Evolutionary conservation across 2,329 filamentous ascomycete genomes (phyloP).

Genomic region (Diaporthe nobilis): DNA sequence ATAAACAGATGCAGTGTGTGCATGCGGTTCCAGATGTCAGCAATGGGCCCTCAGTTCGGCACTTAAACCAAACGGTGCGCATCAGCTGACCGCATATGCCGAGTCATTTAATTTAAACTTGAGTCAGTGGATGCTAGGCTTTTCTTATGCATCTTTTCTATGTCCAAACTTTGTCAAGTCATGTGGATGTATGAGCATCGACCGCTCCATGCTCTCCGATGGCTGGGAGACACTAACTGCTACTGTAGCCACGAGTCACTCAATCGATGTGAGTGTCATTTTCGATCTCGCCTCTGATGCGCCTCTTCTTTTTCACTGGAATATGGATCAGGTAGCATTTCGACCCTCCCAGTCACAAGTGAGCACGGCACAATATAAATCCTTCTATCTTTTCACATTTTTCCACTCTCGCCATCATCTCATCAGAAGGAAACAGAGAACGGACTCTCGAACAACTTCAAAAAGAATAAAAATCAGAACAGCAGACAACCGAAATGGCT

Average conservation of each 20-base stretch:
- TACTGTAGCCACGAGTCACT: neutral
- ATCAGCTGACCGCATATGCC: slow-evolving; percentile 2
- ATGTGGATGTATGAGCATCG: neutral
- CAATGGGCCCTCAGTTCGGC: neutral
- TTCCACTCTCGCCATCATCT: neutral
- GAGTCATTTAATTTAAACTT: neutral
- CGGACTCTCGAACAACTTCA: neutral
- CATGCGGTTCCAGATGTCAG: neutral
- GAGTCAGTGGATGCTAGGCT: neutral
- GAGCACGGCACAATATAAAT: neutral
- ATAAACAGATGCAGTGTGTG: neutral
- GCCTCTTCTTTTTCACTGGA: neutral
- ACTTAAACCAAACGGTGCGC: neutral
- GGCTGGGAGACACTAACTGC: neutral
- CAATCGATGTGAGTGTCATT: neutral
- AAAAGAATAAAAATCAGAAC: neutral
- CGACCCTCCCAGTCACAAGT: neutral
- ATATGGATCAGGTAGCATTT: too few species aligned
- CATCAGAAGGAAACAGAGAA: neutral
- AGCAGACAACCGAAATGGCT: neutral
- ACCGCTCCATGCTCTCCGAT: neutral
- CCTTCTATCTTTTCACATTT: neutral
- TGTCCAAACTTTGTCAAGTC: neutral
- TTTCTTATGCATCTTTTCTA: neutral
- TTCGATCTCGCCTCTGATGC: neutral